Conservation (phyloP, 805 yeast species). For the Ogataea populi-albae region DNA sequence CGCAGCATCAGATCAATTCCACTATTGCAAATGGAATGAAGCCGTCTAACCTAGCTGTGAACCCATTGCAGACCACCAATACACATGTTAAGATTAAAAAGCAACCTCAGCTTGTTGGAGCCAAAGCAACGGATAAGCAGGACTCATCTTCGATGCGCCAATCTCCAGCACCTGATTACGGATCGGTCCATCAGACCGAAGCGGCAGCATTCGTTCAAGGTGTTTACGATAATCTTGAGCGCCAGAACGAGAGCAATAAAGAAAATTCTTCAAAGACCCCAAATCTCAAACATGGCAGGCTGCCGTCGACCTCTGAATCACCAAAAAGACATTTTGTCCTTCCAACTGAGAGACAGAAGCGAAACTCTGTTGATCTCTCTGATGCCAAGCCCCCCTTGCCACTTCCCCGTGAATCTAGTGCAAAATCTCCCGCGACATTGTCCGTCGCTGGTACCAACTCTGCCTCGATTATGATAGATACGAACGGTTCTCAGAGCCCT, state of each 20-base stretch:
- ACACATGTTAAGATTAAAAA: slow-evolving; percentile 67
- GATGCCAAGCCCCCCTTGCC: slow-evolving; percentile 20
- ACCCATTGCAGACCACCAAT: slow-evolving; percentile 65
- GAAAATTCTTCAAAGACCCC: no score
- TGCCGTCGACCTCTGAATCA: no score
- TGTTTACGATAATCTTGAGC: slow-evolving; percentile 28
- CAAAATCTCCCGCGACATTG: background rate
- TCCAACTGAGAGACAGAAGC: slow-evolving; percentile 15
- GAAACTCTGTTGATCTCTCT: slow-evolving; percentile 24
- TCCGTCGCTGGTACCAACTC: background rate
- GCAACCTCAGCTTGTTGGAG: slow-evolving; percentile 37
- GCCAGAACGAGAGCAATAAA: slow-evolving; percentile 12
- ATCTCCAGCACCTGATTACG: slow-evolving; percentile 16
- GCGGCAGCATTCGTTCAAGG: slow-evolving; percentile 40
- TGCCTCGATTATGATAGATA: background rate
- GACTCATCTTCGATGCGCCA: slow-evolving; percentile 5
- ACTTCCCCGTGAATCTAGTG: no score
- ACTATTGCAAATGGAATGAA: slow-evolving; percentile 37
- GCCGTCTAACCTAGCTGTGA: slow-evolving; percentile 65
- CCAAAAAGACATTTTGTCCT: slow-evolving; percentile 20
- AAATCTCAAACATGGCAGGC: no score
- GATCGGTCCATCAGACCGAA: slow-evolving; percentile 43
- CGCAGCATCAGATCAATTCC: slow-evolving; percentile 19
- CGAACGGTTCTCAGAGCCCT: slow-evolving; percentile 4
- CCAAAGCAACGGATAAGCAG: background rate